A percentile compares a stretch with the other conserved stretches of the same genome.
Evolutionary conservation across 441 rosid species (phyloP).

Genomic region (Isatis lusitanica): DNA sequence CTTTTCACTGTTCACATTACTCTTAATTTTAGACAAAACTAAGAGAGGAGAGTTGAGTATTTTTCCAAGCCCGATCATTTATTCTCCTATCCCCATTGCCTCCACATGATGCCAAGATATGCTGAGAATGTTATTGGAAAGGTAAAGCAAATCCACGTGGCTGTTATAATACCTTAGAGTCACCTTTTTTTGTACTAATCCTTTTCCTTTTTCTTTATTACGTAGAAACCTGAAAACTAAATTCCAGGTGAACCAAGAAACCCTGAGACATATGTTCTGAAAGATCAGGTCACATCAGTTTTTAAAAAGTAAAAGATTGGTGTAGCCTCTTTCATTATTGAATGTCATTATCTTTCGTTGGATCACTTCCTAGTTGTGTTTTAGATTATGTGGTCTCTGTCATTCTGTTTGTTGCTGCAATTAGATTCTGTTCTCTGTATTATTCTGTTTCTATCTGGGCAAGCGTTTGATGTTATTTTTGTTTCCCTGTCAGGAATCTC

Average conservation of each 20-base stretch:
- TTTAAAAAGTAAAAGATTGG: background rate
- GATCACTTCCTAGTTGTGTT: too few relatives aligned
- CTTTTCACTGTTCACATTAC: background rate
- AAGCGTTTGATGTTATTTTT: too few relatives aligned
- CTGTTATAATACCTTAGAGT: background rate
- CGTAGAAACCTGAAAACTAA: slow-evolving; percentile 69
- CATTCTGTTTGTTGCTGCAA: too few relatives aligned
- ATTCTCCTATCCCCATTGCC: slow-evolving; percentile 75
- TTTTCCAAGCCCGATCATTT: slow-evolving; percentile 59
- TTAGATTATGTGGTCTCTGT: too few relatives aligned
- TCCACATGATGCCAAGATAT: slow-evolving; percentile 91
- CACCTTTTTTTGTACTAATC: background rate
- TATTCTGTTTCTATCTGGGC: too few relatives aligned
- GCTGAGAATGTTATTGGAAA: slow-evolving; percentile 35
- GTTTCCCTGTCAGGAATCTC: too few relatives aligned
- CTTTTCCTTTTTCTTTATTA: background rate
- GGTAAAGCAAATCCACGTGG: background rate
- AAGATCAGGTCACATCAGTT: slow-evolving; percentile 68
- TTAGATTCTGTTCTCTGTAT: too few relatives aligned
- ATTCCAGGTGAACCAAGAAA: slow-evolving; percentile 68
- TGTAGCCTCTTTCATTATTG: too few relatives aligned
- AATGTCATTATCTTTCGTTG: too few relatives aligned
- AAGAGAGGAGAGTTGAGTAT: slow-evolving; percentile 87
- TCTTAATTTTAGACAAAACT: slow-evolving; percentile 62
- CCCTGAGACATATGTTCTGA: slow-evolving; percentile 70